Evolutionary conservation across 164 flowering plant genomes (phyloP).

Genomic region (Liriodendron chinense): DNA sequence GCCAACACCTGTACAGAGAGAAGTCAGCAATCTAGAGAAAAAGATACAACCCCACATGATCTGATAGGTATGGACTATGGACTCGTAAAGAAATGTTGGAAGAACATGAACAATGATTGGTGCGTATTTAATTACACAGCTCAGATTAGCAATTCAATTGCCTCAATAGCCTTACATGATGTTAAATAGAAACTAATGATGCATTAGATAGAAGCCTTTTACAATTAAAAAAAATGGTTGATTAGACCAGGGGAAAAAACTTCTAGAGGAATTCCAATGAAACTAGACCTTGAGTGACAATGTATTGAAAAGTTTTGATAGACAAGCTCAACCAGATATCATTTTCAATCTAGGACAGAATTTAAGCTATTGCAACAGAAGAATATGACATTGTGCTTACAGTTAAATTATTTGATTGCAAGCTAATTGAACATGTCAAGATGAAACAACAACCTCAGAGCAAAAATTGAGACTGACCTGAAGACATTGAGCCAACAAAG

Average conservation of each 20-base stretch:
- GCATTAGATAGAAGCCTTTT: not conserved
- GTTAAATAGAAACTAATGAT: not conserved
- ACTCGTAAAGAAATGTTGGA: not conserved
- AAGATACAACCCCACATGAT: not conserved
- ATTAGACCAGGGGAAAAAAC: not conserved
- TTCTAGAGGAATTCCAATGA: not conserved
- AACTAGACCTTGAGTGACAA: not conserved
- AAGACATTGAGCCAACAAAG: slow-evolving; percentile 92
- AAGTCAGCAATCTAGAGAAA: slow-evolving; percentile 5
- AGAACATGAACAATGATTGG: no score
- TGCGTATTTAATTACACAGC: not conserved
- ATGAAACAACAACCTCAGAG: not conserved
- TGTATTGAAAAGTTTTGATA: not conserved
- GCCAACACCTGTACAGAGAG: slow-evolving; percentile 75
- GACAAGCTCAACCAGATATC: not conserved
- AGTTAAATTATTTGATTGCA: not conserved
- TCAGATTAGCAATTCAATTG: not conserved
- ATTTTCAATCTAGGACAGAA: not conserved
- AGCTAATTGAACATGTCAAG: no score
- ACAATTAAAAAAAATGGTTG: not conserved
- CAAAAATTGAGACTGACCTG: slow-evolving; percentile 47
- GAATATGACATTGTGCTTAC: no score
- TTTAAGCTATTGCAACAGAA: not conserved
- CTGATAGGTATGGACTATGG: not conserved
- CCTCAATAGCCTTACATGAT: not conserved